phyloP scores from a whole-genome alignment of 495 filamentous ascomycete species.

The Trichoderma reesei region DNA sequence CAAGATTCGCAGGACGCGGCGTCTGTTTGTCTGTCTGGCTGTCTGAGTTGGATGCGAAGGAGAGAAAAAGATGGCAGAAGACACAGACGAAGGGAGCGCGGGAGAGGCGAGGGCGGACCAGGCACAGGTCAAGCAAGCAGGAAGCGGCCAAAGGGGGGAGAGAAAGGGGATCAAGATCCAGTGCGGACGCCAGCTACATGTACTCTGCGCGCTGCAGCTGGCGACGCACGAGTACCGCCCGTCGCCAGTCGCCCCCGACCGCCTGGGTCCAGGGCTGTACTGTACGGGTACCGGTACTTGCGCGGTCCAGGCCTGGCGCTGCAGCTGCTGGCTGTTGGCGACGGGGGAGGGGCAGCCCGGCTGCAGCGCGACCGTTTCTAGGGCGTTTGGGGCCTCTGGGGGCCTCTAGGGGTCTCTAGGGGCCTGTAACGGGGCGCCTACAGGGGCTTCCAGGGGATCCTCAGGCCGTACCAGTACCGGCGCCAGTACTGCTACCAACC shows the following conservation, averaged over 20 bases:
- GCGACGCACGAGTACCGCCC: not conserved
- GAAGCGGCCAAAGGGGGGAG: not conserved
- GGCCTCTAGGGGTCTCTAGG: too few species aligned
- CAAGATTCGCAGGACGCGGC: too few species aligned
- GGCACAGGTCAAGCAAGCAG: not conserved
- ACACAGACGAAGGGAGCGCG: not conserved
- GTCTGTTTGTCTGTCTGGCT: too few species aligned
- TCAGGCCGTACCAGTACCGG: too few species aligned
- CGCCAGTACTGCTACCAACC: too few species aligned
- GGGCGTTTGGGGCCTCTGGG: too few species aligned
- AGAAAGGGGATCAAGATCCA: not conserved
- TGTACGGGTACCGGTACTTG: not conserved
- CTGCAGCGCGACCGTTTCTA: too few species aligned
- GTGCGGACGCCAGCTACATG: slow-evolving; percentile 3
- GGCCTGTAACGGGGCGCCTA: too few species aligned
- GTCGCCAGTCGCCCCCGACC: not conserved
- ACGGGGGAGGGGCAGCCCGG: too few species aligned
- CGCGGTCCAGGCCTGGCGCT: not conserved
- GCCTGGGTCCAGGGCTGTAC: not conserved
- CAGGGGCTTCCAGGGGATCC: too few species aligned
- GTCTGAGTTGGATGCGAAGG: not conserved
- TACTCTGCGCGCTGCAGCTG: not conserved
- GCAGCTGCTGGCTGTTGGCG: not conserved
- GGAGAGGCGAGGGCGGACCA: not conserved
- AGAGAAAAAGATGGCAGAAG: not conserved